Conservation (phyloP, 768 basidiomycete genomes). For the Jaapia argillacea region DNA sequence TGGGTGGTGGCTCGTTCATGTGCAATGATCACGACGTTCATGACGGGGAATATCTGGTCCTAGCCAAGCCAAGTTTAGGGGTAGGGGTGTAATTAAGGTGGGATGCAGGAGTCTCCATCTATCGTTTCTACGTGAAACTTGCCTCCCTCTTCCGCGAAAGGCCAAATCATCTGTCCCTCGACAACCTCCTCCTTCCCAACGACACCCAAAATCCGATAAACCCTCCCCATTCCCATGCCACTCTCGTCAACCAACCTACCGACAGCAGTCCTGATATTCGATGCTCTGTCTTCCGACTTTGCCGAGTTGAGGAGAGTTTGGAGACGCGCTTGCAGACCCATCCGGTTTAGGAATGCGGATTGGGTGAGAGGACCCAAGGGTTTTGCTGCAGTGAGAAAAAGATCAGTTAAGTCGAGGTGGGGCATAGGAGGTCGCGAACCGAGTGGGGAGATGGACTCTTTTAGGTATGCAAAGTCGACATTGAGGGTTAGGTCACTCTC, state of each 20-base stretch:
- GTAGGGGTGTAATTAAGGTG: too few species aligned
- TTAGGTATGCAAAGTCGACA: slow-evolving; percentile 87
- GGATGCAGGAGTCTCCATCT: too few species aligned
- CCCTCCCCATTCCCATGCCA: slow-evolving; percentile 90
- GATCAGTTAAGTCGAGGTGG: neutral
- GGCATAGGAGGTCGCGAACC: slow-evolving; percentile 32
- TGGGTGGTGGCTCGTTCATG: too few species aligned
- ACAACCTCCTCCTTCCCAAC: slow-evolving; percentile 12
- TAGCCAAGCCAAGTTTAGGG: too few species aligned
- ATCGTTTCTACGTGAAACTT: too few species aligned
- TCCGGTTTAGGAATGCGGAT: slow-evolving; percentile 60
- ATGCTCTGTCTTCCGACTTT: slow-evolving; percentile 33
- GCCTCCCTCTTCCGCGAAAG: too few species aligned
- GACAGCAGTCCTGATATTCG: slow-evolving; percentile 49
- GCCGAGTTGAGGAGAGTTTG: slow-evolving; percentile 48
- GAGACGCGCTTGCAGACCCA: slow-evolving; percentile 67
- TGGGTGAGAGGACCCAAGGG: slow-evolving; percentile 69
- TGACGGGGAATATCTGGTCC: too few species aligned
- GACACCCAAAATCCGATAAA: slow-evolving; percentile 77
- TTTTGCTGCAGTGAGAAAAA: slow-evolving; percentile 18
- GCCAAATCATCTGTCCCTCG: slow-evolving; percentile 17
- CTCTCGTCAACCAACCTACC: slow-evolving; percentile 63
- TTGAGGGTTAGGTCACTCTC: slow-evolving; percentile 92
- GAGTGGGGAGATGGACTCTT: slow-evolving; percentile 59
- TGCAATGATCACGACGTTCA: too few species aligned